Percentiles rank a stretch among this genome's conserved stretches.
Conservation (phyloP, 371 early-diverging fungal species). For the Mucor velutinosus region DNA sequence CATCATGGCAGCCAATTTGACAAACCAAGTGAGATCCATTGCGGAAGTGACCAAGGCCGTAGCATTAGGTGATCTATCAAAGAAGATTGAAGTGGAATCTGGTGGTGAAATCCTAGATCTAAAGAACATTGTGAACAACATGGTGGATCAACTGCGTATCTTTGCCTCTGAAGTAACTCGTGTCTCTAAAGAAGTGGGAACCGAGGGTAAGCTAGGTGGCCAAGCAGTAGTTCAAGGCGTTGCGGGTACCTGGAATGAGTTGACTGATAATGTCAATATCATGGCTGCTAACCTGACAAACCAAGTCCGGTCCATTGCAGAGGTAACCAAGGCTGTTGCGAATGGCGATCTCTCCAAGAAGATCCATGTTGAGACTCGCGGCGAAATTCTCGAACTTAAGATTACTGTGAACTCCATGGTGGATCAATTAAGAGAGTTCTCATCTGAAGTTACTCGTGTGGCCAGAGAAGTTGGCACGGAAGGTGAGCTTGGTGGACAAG, state of each 20-base stretch:
- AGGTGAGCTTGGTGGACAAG: slow-evolving; percentile 54
- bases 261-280: slow-evolving; percentile 43
- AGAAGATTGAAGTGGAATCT: slow-evolving; percentile 65
- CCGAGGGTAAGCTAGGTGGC: too few relatives aligned
- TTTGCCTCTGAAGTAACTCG: slow-evolving; percentile 53
- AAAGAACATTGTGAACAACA: slow-evolving; percentile 69
- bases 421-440: slow-evolving; percentile 38
- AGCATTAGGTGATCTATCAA: slow-evolving; percentile 59
- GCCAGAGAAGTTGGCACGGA: slow-evolving; percentile 55
- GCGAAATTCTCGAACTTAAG: slow-evolving; percentile 42
- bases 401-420: slow-evolving; percentile 41
- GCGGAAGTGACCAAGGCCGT: slow-evolving; percentile 59
- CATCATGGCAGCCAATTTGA: slow-evolving; percentile 47
- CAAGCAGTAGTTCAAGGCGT: too few relatives aligned
- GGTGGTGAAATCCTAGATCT: slow-evolving; percentile 66
- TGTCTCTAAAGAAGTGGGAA: too few relatives aligned
- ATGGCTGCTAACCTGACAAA: slow-evolving; percentile 51
- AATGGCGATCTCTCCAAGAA: slow-evolving; percentile 29
- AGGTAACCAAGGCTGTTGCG: slow-evolving; percentile 59
- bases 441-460: slow-evolving; percentile 52
- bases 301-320: slow-evolving; percentile 57
- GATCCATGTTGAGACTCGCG: slow-evolving; percentile 41
- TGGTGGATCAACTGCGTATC: slow-evolving; percentile 48
- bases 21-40: slow-evolving; percentile 56
- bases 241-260: too few relatives aligned